Evolutionary conservation across 345 rosid species (phyloP).

Genomic region (Salix viminalis): DNA sequence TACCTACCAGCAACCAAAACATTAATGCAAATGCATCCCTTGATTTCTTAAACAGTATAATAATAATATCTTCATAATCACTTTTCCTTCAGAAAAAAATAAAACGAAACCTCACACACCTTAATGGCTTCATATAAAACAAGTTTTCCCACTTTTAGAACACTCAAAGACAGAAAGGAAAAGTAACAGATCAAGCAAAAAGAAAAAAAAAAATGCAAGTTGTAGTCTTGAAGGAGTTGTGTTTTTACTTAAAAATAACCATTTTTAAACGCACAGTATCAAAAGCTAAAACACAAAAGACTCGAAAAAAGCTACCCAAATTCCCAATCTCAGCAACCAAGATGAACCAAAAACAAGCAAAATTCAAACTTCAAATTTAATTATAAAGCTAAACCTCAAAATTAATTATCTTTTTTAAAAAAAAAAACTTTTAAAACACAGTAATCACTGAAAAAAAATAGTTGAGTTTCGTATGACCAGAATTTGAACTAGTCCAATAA

Average conservation of each 20-base stretch:
- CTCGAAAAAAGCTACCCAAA: neutral
- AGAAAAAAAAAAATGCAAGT: neutral
- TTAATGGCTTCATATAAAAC: slow-evolving; percentile 3
- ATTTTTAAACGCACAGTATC: slow-evolving; percentile 8
- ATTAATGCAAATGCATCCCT: slow-evolving; percentile 20
- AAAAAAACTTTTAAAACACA: neutral
- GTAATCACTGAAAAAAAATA: neutral
- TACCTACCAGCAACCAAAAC: slow-evolving; percentile 40
- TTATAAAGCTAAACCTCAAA: slow-evolving; percentile 1
- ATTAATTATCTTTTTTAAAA: neutral
- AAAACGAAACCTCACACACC: neutral
- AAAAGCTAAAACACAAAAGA: neutral
- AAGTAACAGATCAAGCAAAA: neutral
- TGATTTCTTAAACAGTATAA: slow-evolving; percentile 16
- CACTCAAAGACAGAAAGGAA: neutral
- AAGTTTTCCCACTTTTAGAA: slow-evolving; percentile 20
- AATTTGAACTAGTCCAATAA: slow-evolving; percentile 18
- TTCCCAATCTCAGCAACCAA: slow-evolving; percentile 20
- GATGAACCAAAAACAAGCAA: neutral
- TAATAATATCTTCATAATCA: neutral
- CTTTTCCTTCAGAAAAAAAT: neutral
- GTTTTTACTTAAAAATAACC: neutral
- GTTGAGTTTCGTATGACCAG: neutral
- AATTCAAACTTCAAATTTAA: neutral
- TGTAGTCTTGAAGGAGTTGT: neutral